A percentile compares a stretch with the other conserved stretches of the same genome.
Evolutionary conservation across 192 early-diverging fungal species (phyloP).

Genomic region (Gamsiella multidivaricata): DNA sequence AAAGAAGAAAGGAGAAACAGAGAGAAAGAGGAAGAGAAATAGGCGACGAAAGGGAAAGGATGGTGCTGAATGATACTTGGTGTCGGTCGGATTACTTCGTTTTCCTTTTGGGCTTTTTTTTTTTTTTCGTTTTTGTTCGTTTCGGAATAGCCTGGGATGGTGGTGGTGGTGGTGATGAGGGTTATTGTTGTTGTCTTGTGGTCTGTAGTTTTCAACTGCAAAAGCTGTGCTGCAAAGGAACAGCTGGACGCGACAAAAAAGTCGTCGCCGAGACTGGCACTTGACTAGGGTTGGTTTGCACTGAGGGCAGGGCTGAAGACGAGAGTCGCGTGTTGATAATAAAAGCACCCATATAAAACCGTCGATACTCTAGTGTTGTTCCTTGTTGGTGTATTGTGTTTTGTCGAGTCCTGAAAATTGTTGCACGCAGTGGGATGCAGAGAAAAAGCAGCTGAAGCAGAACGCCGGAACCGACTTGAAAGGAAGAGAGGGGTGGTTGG

Average conservation of each 20-base stretch:
- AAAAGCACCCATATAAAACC: conserved; percentile 28
- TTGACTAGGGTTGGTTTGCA: conserved; percentile 2
- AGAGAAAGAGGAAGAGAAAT: background rate
- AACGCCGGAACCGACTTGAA: background rate
- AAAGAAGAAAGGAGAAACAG: background rate
- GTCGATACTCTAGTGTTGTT: background rate
- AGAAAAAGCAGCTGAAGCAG: background rate
- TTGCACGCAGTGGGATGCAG: too few species aligned
- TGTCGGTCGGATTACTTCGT: too few species aligned
- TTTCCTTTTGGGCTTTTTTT: too few species aligned
- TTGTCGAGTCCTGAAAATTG: too few species aligned
- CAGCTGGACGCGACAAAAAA: background rate
- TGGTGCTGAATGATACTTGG: background rate
- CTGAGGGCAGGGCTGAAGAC: conserved; percentile 8
- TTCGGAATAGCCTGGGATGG: too few species aligned
- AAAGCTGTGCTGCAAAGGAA: conserved; percentile 1
- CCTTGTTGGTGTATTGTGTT: background rate
- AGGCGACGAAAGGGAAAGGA: background rate
- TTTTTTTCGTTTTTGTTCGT: too few species aligned
- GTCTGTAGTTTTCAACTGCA: too few species aligned
- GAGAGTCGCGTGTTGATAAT: background rate
- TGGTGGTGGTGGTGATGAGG: background rate
- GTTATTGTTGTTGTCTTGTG: background rate
- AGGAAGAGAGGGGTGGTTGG: background rate
- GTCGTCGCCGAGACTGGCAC: conserved; percentile 10